Base-by-base conservation (phyloP, 2,329 filamentous ascomycete genomes). In the Cladosporium oxysporum region DNA sequence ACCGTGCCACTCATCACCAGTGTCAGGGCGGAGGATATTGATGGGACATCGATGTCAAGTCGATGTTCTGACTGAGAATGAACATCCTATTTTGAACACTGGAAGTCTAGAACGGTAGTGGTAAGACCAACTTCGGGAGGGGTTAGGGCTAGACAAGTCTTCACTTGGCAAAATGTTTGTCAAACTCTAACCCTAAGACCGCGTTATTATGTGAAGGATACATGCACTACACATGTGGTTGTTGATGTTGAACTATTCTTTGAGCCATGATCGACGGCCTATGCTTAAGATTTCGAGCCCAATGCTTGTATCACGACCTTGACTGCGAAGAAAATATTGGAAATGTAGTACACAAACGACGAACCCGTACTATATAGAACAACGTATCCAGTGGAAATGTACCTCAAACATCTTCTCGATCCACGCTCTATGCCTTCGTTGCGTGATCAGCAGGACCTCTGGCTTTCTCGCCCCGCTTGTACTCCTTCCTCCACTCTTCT, bases 381-480 rank as follows among this genome's bases (percentile, higher is more conserved):
- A 21, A 47, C n/a, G 12, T 47, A 23, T 23, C 7, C n/a, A 21
- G n/a, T 12, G 2, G n/a, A n/a, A 47, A 21, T 47, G 41, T 47
- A 47, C 10, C 52, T 55, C 31, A 11, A 55, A n/a, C 11, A 21
- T 18, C 29, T 33, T 6, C 26, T 18, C 18, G 3, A 29, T 53
- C 7, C 50, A 53, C 8, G 29, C 14, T 55, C 18, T 33, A 55
- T 33, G 29, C 59, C 28, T 52, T 53, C 12, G 4, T 12, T 1
- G 29, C 12, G 8, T 33, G n/a, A 18, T 52, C 47, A 23, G 47
- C 28, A 26, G 59, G 44, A 0, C 59, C 59, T 41, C 59, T 50
- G n/a, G 44, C 59, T 14, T 62, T 62, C 59, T 62, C 59, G 18
- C 59, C 59, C n/a, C 28, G 59, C 59, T 62, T 62, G 31, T 62